Conservation (phyloP, 2,329 filamentous ascomycete species). For the Fusarium virguliforme region DNA sequence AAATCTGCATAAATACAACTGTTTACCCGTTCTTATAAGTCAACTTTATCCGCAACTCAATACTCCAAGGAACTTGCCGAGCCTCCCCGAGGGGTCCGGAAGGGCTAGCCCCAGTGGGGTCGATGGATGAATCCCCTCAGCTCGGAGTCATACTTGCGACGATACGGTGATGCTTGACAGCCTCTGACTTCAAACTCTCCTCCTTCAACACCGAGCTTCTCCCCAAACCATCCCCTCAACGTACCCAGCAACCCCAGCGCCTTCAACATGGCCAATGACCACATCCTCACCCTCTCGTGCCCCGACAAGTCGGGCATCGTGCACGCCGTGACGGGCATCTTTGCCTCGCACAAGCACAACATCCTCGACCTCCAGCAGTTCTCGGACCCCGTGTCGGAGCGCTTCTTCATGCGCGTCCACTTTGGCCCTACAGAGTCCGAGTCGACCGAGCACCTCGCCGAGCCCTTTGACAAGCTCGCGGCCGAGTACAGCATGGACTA, state of each 20-base stretch:
- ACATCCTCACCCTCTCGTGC: conserved; percentile 86
- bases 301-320: conserved; percentile 89
- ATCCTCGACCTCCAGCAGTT: conserved; percentile 90
- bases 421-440: conserved; percentile 73
- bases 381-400: conserved; percentile 80
- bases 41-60: neutral
- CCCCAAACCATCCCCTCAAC: conserved; percentile 11
- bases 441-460: conserved; percentile 67
- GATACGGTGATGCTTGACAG: neutral
- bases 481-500: conserved; percentile 78
- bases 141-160: conserved; percentile 41
- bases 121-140: conserved; percentile 22
- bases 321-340: conserved; percentile 84
- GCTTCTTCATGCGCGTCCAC: conserved; percentile 92
- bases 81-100: conserved; percentile 38
- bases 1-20: conserved; percentile 1
- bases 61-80: conserved; percentile 15
- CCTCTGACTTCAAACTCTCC: conserved; percentile 21
- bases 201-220: conserved; percentile 23
- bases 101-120: conserved; percentile 52
- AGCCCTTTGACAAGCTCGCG: conserved; percentile 74
- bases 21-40: neutral
- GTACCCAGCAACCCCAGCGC: neutral
- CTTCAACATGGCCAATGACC: conserved; percentile 66
- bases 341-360: conserved; percentile 82